Percentiles rank a stretch among this genome's conserved stretches.
phyloP scores from a whole-genome alignment of 1,139 yeast species.

The Insectozyma bohioensis region DNA sequence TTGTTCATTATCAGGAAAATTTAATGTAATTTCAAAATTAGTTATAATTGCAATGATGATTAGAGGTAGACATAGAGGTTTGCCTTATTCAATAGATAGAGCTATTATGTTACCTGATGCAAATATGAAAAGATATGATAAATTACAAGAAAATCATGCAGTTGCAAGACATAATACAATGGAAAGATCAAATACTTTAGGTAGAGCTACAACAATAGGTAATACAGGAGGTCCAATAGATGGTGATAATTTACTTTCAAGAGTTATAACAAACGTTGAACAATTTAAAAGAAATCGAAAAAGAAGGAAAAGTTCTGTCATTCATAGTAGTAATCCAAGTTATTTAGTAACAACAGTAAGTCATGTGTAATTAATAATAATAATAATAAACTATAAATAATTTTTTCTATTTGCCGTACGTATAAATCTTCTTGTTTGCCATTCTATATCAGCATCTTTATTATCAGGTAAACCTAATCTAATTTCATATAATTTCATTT shows the following conservation, averaged over 20 bases:
- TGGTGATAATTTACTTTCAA: conserved; percentile 14
- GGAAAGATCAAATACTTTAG: conserved; percentile 23
- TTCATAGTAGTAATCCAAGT: conserved; percentile 10
- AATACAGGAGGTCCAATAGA: conserved; percentile 14
- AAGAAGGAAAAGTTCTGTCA: conserved; percentile 1
- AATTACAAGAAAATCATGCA: conserved; percentile 61
- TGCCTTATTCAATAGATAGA: conserved; percentile 90
- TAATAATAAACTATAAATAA: conserved; percentile 45
- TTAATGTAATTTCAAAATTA: conserved; percentile 72
- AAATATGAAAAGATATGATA: conserved; percentile 66
- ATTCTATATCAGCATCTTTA: conserved; percentile 96
- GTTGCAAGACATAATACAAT: conserved; percentile 32
- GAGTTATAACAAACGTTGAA: conserved; percentile 16
- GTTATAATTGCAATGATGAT: conserved; percentile 87
- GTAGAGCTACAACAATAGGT: conserved; percentile 13
- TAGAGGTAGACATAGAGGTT: conserved; percentile 95
- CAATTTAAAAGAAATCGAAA: conserved; percentile 10
- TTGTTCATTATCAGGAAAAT: conserved; percentile 73
- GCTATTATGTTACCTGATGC: conserved; percentile 88
- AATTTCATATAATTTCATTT: conserved; percentile 88
- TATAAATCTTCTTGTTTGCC: conserved; percentile 91
- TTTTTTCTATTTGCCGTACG: conserved; percentile 95
- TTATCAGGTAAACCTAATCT: conserved; percentile 89
- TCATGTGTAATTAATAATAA: conserved; percentile 11
- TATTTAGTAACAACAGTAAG: conserved; percentile 13